Evolutionary conservation across 495 filamentous ascomycete species (phyloP).

Genomic region (Parmelia sp.): DNA sequence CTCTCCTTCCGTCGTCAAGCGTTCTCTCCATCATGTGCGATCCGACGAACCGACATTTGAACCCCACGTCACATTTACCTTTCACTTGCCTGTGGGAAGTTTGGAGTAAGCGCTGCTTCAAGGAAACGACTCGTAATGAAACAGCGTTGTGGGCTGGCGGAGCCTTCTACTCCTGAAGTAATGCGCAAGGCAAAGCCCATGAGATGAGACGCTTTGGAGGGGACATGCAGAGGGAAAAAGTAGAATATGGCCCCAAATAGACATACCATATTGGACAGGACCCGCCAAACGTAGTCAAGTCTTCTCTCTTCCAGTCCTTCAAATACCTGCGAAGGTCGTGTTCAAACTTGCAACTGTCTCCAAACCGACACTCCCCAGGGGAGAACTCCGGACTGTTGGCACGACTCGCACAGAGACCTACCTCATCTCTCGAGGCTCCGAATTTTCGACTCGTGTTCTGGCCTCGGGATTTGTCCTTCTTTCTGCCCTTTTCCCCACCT

Average conservation of each 20-base stretch:
- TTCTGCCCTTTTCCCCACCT: conserved; percentile 44
- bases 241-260: background rate
- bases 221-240: background rate
- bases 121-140: background rate
- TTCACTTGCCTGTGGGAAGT: conserved; percentile 42
- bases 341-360: conserved; percentile 66
- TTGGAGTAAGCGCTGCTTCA: background rate
- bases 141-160: background rate
- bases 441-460: conserved; percentile 87
- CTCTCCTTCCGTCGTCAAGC: conserved; percentile 67
- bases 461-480: conserved; percentile 63
- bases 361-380: conserved; percentile 62
- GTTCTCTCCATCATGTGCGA: conserved; percentile 75
- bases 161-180: background rate
- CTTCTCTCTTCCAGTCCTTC: conserved; percentile 69
- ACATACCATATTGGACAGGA: conserved; percentile 64
- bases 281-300: conserved; percentile 66
- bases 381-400: conserved; percentile 66
- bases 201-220: background rate
- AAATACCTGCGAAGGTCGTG: conserved; percentile 84
- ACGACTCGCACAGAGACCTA: conserved; percentile 69
- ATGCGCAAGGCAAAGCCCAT: background rate
- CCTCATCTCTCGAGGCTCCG: conserved; percentile 67
- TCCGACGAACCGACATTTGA: conserved; percentile 83
- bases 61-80: conserved; percentile 74